phyloP scores from a whole-genome alignment of 345 rosid species.

The Citrus reticulata region DNA sequence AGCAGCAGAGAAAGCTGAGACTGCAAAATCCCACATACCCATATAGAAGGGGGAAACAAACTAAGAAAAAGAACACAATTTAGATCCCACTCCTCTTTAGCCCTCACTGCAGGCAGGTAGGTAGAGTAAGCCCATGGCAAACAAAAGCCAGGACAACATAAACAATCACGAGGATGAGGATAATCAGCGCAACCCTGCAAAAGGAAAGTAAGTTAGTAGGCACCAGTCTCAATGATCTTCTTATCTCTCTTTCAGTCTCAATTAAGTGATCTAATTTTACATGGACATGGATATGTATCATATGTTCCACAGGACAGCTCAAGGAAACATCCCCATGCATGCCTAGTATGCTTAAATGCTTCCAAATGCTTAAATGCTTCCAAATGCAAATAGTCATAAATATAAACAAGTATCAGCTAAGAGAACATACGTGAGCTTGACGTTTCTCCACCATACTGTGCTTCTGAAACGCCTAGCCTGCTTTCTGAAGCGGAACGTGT shows the following conservation, averaged over 20 bases:
- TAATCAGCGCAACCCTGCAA: conserved; percentile 66
- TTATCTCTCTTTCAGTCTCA: not conserved
- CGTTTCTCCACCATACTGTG: conserved; percentile 92
- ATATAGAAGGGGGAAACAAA: not conserved
- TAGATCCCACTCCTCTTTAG: conserved; percentile 13
- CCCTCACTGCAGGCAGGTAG: conserved; percentile 63
- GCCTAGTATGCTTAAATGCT: not conserved
- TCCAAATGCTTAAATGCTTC: not conserved
- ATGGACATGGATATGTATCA: not conserved
- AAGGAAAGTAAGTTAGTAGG: conserved; percentile 12
- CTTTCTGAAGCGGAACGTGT: conserved; percentile 89
- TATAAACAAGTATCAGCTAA: not conserved
- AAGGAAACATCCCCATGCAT: not conserved
- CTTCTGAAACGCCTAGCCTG: conserved; percentile 88
- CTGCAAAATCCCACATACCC: conserved; percentile 1
- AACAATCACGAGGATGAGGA: conserved; percentile 55
- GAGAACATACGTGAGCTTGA: conserved; percentile 72
- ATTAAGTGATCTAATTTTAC: not conserved
- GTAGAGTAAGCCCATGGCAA: conserved; percentile 74
- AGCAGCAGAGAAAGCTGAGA: conserved; percentile 1
- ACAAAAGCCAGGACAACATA: conserved; percentile 74
- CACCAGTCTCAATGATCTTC: not conserved
- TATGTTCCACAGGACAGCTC: not conserved
- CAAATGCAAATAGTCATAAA: not conserved
- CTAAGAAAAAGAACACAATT: conserved; percentile 2